Conservation (phyloP, 805 yeast species). For the Spathaspora hagerdaliae region DNA sequence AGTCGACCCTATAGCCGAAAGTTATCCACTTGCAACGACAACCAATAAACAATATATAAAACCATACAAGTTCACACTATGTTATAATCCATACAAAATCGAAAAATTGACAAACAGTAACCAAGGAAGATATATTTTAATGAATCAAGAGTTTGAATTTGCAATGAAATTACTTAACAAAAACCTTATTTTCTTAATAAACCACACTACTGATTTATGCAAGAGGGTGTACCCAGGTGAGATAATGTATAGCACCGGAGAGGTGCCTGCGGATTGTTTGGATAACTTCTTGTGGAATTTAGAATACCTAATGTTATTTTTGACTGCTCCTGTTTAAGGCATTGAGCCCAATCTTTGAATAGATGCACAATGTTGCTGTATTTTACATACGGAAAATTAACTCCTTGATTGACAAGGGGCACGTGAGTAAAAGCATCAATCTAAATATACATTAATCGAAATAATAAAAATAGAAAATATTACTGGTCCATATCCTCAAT, state of each 20-base stretch:
- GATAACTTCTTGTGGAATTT: conserved; percentile 41
- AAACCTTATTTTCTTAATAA: conserved; percentile 23
- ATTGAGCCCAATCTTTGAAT: too few species aligned
- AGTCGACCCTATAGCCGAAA: conserved; percentile 17
- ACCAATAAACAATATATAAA: background rate
- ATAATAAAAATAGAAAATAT: too few species aligned
- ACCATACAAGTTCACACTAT: conserved; percentile 21
- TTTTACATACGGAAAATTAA: too few species aligned
- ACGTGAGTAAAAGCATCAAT: too few species aligned
- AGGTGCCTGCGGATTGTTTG: conserved; percentile 33
- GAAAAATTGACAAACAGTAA: conserved; percentile 10
- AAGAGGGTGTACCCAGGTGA: conserved; percentile 3
- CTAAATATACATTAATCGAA: too few species aligned
- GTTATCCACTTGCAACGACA: conserved; percentile 3
- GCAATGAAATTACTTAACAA: conserved; percentile 30
- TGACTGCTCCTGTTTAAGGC: conserved; percentile 20
- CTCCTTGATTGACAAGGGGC: too few species aligned
- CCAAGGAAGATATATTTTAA: conserved; percentile 3
- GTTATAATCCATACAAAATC: conserved; percentile 18
- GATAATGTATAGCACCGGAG: background rate
- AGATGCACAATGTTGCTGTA: too few species aligned
- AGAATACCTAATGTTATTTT: conserved; percentile 30
- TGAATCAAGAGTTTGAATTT: conserved; percentile 26
- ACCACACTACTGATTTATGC: conserved; percentile 14
- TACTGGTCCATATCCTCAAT: too few species aligned